phyloP scores from a whole-genome alignment of 768 basidiomycete genomes.

The Austroboletus festivus region DNA sequence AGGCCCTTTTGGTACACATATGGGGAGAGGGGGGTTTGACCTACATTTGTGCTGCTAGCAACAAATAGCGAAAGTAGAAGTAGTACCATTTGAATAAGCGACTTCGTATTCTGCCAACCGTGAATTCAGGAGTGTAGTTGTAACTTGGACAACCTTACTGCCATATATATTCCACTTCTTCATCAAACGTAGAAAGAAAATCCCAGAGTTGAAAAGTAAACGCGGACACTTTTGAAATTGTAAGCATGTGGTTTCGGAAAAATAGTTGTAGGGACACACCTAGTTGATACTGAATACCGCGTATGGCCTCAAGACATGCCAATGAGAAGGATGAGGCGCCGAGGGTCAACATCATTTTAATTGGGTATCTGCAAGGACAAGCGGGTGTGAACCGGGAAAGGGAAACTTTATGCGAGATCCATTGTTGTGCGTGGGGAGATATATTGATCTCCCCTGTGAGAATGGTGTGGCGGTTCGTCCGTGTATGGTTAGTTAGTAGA shows the following conservation, averaged over 20 bases:
- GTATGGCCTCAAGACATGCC: conserved; percentile 4
- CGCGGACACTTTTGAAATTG: conserved; percentile 20
- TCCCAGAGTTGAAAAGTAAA: conserved; percentile 1
- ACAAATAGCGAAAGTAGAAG: conserved; percentile 18
- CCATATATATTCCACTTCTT: conserved; percentile 27
- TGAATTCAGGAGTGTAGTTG: not conserved
- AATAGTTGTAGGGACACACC: not conserved
- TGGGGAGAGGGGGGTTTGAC: not conserved
- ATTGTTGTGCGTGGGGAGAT: too few relatives aligned
- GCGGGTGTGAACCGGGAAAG: not conserved
- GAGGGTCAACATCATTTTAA: conserved; percentile 3
- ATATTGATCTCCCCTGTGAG: not conserved
- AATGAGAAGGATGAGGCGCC: conserved; percentile 1
- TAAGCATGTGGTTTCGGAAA: not conserved
- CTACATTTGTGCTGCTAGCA: conserved; percentile 11
- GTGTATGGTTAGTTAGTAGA: not conserved
- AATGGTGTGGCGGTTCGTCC: not conserved
- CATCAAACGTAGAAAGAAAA: not conserved
- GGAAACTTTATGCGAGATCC: not conserved
- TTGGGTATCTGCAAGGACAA: not conserved
- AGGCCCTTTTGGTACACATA: not conserved
- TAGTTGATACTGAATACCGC: conserved; percentile 7
- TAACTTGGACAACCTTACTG: conserved; percentile 17
- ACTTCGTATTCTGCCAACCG: conserved; percentile 10
- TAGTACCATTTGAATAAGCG: conserved; percentile 12